phyloP scores from a whole-genome alignment of 116 monocot genomes.

The Posidonia oceanica region DNA sequence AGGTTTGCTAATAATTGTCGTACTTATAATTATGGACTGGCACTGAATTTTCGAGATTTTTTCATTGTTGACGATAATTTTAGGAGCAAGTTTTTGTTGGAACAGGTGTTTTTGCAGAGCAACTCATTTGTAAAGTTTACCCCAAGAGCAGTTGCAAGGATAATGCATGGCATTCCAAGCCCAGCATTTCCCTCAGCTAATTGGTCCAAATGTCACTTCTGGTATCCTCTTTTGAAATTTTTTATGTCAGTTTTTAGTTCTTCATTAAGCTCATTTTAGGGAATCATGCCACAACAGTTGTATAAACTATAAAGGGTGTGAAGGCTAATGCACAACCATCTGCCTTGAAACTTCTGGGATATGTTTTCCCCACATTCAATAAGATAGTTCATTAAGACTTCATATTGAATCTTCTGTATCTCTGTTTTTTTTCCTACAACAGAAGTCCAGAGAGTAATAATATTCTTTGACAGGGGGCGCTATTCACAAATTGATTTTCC shows the following conservation, averaged over 20 bases:
- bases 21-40: too few relatives aligned
- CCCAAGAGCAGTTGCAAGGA: constrained; percentile 87
- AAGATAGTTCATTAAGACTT: not conserved
- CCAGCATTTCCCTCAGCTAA: constrained; percentile 76
- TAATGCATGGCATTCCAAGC: constrained; percentile 95
- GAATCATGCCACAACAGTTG: not conserved
- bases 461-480: constrained; percentile 52
- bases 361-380: not conserved
- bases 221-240: constrained; percentile 27
- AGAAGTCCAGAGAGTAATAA: not conserved
- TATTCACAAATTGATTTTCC: constrained; percentile 67
- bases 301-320: too few relatives aligned
- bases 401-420: not conserved
- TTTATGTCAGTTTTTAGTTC: not conserved
- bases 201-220: constrained; percentile 85
- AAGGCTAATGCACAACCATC: too few relatives aligned
- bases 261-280: not conserved
- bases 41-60: too few relatives aligned
- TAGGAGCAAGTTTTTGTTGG: not conserved
- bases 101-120: constrained; percentile 82
- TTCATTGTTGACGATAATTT: not conserved
- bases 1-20: constrained; percentile 32
- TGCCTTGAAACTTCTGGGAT: too few relatives aligned
- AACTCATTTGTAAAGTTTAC: constrained; percentile 74
- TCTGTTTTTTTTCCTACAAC: not conserved